Base-by-base conservation (phyloP, 495 filamentous ascomycete genomes). In the Amphirosellinia nigrospora region DNA sequence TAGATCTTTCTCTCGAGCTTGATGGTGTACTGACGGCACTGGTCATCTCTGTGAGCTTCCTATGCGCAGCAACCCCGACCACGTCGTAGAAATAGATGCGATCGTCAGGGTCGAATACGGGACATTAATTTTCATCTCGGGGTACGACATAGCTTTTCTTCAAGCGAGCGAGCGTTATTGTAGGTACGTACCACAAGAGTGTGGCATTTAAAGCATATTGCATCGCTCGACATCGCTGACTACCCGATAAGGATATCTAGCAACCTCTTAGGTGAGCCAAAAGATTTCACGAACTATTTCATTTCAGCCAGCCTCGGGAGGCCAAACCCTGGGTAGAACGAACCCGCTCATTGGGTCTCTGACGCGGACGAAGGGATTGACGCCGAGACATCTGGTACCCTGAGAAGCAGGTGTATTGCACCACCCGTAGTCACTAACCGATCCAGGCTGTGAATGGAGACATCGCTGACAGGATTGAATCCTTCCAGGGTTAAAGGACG, bases 51-150 rank as follows among this genome's bases (percentile, higher is more conserved):
- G 21, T 8, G 38, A 32, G 16, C 4, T 53, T 39, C 32, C 26
- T 21, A 41, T 39, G 9, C 52, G 52, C n/a, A 62, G 34, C 21
- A 55, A 56, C 48, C 23, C 34, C 26, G 7, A 30, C 43, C 21
- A 15, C 28, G 3, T 55, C 50, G 19, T 59, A 58, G 32, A 46
- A 71, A 73, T 60, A 32, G 50, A 66, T 38, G 66, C 58, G 72
- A 70, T 72, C 72, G 61, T 66, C 70, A 74, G 74, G 72, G 70
- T 64, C 69, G 58, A 62, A 45, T 69, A 63, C 63, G 63, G 69
- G 46, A 46, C 43, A 53, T 55, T n/a, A n/a, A n/a, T 61, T 15
- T 60, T 56, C 2, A 45, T 23, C 34, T 50, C 9, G 64, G 32
- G 13, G 64, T 8, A 56, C 34, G 36, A 36, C 36, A 50, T 30